These are phyloP conservation scores for Leptomonas pyrrhocoris DNA, from an alignment of 208 protist species.

Conservation along the genomic window DNA sequence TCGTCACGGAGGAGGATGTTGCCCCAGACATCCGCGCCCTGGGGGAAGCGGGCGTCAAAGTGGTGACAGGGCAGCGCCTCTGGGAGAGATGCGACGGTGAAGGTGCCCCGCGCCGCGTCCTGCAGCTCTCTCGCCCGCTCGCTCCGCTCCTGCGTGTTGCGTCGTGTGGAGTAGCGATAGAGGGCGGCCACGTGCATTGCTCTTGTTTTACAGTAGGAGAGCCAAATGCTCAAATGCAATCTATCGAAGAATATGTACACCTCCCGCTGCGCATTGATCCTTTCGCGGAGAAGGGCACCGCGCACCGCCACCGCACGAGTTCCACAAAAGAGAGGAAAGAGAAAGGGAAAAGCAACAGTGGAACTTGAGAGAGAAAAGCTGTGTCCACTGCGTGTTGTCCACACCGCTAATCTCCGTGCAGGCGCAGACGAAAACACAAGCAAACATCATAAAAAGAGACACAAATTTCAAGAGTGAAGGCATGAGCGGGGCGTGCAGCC, in stretches of 20 bases:
- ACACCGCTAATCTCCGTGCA: too few species aligned
- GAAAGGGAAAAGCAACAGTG: not conserved
- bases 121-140: not conserved
- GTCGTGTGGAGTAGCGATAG: slow-evolving; percentile 2
- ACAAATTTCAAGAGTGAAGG: too few species aligned
- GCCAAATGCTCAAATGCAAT: too few species aligned
- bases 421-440: too few species aligned
- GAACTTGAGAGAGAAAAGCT: not conserved
- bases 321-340: not conserved
- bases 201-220: too few species aligned
- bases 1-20: not conserved
- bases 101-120: not conserved
- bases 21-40: slow-evolving; percentile 4
- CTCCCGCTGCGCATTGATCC: too few species aligned
- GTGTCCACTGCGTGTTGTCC: too few species aligned
- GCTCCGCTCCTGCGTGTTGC: not conserved
- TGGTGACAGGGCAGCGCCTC: slow-evolving; percentile 7
- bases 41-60: not conserved
- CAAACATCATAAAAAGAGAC: too few species aligned
- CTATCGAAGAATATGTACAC: too few species aligned
- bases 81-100: not conserved
- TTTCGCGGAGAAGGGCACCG: too few species aligned
- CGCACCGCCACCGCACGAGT: too few species aligned
- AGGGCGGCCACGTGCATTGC: slow-evolving; percentile 10
- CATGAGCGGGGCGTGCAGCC: too few species aligned